These are phyloP conservation scores for Neospora caninum DNA, from an alignment of 169 alveolate species.

Conservation along the genomic window DNA sequence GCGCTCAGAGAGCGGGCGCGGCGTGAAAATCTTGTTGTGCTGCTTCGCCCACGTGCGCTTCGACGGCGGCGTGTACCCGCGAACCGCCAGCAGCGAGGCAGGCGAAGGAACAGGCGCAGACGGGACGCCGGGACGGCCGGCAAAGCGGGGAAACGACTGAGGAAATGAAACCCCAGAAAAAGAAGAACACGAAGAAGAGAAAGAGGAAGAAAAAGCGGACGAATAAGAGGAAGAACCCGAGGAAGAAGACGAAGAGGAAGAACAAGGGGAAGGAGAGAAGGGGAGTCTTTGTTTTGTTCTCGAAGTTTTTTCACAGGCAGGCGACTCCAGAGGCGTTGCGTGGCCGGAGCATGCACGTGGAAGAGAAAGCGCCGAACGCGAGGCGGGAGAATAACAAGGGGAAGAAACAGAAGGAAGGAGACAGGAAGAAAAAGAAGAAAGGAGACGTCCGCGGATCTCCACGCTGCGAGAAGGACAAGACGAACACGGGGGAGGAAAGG, in stretches of 20 bases:
- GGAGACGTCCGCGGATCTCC: too few relatives aligned
- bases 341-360: too few relatives aligned
- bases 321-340: too few relatives aligned
- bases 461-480: too few relatives aligned
- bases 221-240: not conserved
- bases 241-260: not conserved
- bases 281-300: too few relatives aligned
- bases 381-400: too few relatives aligned
- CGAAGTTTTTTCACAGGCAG: too few relatives aligned
- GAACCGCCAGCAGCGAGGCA: not conserved
- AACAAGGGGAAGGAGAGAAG: not conserved
- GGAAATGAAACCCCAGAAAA: not conserved
- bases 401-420: too few relatives aligned
- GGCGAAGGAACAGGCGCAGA: not conserved
- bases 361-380: too few relatives aligned
- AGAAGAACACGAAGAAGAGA: not conserved
- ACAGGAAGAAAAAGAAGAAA: too few relatives aligned
- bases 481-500: too few relatives aligned
- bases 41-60: conserved; percentile 84
- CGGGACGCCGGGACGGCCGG: not conserved
- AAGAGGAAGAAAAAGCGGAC: not conserved
- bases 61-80: conserved; percentile 40
- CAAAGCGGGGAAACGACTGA: not conserved
- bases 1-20: conserved; percentile 83
- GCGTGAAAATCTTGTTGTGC: conserved; percentile 78